These are phyloP conservation scores for Chenopodium suecicum DNA, from an alignment of 148 eudicot species.

Conservation along the genomic window DNA sequence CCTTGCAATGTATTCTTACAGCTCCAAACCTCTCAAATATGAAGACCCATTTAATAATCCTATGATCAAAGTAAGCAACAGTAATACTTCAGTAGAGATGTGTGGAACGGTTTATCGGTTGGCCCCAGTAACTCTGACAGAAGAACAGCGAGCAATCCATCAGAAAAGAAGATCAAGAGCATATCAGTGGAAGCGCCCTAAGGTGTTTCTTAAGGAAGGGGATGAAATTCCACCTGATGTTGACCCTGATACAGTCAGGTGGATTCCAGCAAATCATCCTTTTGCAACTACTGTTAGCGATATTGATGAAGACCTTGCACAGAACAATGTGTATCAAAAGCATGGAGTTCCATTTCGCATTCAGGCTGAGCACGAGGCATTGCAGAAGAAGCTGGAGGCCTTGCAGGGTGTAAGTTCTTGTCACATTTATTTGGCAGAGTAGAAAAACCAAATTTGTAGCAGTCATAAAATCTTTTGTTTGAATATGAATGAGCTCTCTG, in stretches of 20 bases:
- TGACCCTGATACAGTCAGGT: slow-evolving; percentile 90
- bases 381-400: slow-evolving; percentile 94
- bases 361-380: slow-evolving; percentile 94
- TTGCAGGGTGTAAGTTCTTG: slow-evolving; percentile 71
- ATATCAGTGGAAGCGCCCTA: slow-evolving; percentile 98
- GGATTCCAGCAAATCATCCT: slow-evolving; percentile 99
- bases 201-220: slow-evolving; percentile 89
- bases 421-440: neutral
- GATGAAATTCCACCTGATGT: slow-evolving; percentile 90
- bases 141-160: slow-evolving; percentile 75
- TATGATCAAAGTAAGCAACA: slow-evolving; percentile 68
- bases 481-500: neutral
- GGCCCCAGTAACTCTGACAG: slow-evolving; percentile 86
- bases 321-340: slow-evolving; percentile 88
- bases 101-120: slow-evolving; percentile 89
- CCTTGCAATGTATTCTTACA: slow-evolving; percentile 27
- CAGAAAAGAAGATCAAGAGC: slow-evolving; percentile 96
- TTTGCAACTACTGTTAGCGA: slow-evolving; percentile 93
- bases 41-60: slow-evolving; percentile 98
- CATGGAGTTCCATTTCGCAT: slow-evolving; percentile 97
- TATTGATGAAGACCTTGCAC: slow-evolving; percentile 91
- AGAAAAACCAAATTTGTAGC: neutral
- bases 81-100: slow-evolving; percentile 88
- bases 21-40: slow-evolving; percentile 81
- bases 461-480: no score